Evolutionary conservation across 2,329 filamentous ascomycete species (phyloP).

Genomic region (Atkinsonella hypoxylon): DNA sequence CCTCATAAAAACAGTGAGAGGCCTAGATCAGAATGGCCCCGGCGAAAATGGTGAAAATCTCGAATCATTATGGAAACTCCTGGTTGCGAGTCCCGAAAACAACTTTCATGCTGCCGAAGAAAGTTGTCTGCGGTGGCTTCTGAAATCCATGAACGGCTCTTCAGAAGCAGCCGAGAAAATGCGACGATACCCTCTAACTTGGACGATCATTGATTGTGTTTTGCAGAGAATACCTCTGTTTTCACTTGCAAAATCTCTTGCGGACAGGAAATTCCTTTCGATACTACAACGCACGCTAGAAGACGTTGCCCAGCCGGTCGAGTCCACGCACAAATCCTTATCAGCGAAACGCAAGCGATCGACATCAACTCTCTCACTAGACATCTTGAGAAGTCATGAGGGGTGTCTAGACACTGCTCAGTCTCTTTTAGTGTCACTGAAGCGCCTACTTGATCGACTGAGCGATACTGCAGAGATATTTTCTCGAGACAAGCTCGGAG

Average conservation of each 20-base stretch:
- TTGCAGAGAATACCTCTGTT: conserved; percentile 56
- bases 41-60: conserved; percentile 35
- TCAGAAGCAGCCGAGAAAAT: conserved; percentile 36
- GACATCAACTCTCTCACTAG: conserved; percentile 25
- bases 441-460: conserved; percentile 33
- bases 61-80: conserved; percentile 33
- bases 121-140: conserved; percentile 48
- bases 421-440: conserved; percentile 35
- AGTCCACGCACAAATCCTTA: conserved; percentile 14
- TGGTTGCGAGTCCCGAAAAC: conserved; percentile 29
- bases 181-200: conserved; percentile 43
- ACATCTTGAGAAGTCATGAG: conserved; percentile 24
- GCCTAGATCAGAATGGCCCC: conserved; percentile 40
- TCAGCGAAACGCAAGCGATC: conserved; percentile 36
- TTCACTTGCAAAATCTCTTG: conserved; percentile 58
- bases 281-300: conserved; percentile 55
- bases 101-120: conserved; percentile 43
- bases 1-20: conserved; percentile 40
- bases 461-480: conserved; percentile 21
- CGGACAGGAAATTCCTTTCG: conserved; percentile 54
- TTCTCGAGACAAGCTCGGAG: conserved; percentile 37
- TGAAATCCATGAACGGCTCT: conserved; percentile 46
- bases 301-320: conserved; percentile 33
- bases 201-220: conserved; percentile 49
- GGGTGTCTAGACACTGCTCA: conserved; percentile 34